Conservation (phyloP, 805 yeast genomes). For the Jamesozyma gamospora region DNA sequence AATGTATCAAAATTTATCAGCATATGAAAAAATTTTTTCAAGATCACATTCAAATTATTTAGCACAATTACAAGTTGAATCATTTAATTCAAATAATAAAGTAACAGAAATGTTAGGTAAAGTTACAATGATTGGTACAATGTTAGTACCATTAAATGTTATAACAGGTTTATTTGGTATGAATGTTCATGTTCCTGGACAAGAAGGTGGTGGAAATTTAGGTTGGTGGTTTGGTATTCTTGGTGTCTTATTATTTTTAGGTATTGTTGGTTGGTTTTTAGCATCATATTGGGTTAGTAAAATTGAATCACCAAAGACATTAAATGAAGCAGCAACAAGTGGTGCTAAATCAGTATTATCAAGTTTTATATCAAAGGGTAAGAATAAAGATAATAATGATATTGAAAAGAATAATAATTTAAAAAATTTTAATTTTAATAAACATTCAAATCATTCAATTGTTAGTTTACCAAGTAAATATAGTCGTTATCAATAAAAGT, state of each 20-base stretch:
- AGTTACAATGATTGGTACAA: conserved; percentile 83
- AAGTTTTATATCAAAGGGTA: conserved; percentile 14
- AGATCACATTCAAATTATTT: conserved; percentile 86
- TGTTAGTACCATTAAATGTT: conserved; percentile 80
- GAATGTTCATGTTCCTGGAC: conserved; percentile 87
- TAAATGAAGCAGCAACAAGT: conserved; percentile 27
- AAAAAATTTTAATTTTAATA: background rate
- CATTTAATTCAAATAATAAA: conserved; percentile 74
- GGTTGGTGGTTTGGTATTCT: conserved; percentile 66
- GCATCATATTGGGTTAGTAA: conserved; percentile 35
- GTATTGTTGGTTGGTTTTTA: conserved; percentile 30
- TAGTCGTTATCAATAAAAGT: conserved; percentile 10
- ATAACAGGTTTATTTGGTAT: conserved; percentile 91
- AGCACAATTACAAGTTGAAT: conserved; percentile 89
- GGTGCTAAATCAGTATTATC: conserved; percentile 30
- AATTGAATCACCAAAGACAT: conserved; percentile 23
- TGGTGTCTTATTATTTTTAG: conserved; percentile 39
- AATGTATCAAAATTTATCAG: conserved; percentile 82
- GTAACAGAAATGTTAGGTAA: conserved; percentile 82
- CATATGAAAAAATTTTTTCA: conserved; percentile 88
- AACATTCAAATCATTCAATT: conserved; percentile 7
- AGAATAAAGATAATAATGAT: background rate
- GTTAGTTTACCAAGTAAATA: conserved; percentile 16
- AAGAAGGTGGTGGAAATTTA: conserved; percentile 28
- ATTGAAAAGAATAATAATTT: background rate